A percentile compares a stretch with the other conserved stretches of the same genome.
These are phyloP conservation scores for Phlebiopsis flavidoalba DNA, from an alignment of 768 basidiomycete species.

Conservation along the genomic window DNA sequence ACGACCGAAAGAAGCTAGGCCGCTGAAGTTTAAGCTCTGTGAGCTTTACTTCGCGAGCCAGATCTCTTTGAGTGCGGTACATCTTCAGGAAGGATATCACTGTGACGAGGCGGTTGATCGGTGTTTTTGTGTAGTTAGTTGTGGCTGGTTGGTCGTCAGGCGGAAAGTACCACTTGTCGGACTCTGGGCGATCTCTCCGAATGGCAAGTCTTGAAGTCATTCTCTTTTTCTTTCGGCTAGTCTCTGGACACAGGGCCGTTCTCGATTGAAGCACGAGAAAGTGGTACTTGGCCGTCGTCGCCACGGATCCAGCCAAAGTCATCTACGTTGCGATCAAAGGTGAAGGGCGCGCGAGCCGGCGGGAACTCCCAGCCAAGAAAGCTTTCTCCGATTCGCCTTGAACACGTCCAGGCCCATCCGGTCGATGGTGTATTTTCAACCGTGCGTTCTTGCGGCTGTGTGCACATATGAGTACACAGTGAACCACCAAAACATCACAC, in stretches of 20 bases:
- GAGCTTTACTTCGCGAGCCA: conserved; percentile 80
- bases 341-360: conserved; percentile 70
- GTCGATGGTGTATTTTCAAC: conserved; percentile 95
- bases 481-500: not conserved
- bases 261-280: conserved; percentile 87
- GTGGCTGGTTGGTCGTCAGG: conserved; percentile 76
- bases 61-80: conserved; percentile 72
- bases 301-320: conserved; percentile 92
- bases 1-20: conserved; percentile 80
- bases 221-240: conserved; percentile 80
- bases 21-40: conserved; percentile 81
- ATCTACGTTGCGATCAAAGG: conserved; percentile 87
- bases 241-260: conserved; percentile 94
- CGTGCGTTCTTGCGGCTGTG: conserved; percentile 66
- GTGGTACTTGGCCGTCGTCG: conserved; percentile 84
- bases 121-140: too few species aligned
- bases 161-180: conserved; percentile 93
- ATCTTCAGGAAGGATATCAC: conserved; percentile 74
- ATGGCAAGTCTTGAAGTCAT: conserved; percentile 91
- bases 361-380: conserved; percentile 73
- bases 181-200: conserved; percentile 88
- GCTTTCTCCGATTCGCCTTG: conserved; percentile 86
- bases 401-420: conserved; percentile 87
- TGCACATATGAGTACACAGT: conserved; percentile 3
- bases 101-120: conserved; percentile 74